Conservation (phyloP, 768 basidiomycete genomes). For the Pleurotus tuber-regium region DNA sequence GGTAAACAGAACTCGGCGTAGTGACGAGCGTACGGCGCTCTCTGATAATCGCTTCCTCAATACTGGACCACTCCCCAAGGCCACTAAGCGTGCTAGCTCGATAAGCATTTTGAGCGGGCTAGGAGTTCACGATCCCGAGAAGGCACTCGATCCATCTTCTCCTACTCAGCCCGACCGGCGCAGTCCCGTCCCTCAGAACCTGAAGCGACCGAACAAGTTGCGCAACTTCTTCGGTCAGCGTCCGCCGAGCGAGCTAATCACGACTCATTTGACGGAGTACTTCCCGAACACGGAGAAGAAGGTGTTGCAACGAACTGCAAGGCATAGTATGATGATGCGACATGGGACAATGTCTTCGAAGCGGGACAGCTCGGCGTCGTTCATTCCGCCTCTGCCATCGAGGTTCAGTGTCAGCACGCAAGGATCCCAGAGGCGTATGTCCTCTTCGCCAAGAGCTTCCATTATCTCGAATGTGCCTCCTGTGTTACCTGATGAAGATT, state of each 20-base stretch:
- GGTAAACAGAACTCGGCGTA: too few relatives aligned
- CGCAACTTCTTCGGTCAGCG: constrained; percentile 98
- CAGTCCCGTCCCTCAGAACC: constrained; percentile 20
- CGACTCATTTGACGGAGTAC: constrained; percentile 89
- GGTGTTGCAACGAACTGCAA: constrained; percentile 81
- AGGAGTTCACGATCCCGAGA: constrained; percentile 80
- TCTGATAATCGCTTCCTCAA: constrained; percentile 25
- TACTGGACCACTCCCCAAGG: constrained; percentile 35
- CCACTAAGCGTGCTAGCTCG: constrained; percentile 89
- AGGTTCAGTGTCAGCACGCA: constrained; percentile 65
- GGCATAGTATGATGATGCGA: constrained; percentile 84
- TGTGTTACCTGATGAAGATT: constrained; percentile 36
- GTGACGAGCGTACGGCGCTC: too few relatives aligned
- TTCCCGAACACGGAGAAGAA: constrained; percentile 95
- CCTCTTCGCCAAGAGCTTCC: constrained; percentile 46
- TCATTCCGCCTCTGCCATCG: constrained; percentile 45
- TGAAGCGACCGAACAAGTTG: constrained; percentile 66
- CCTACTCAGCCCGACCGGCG: constrained; percentile 35
- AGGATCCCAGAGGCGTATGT: constrained; percentile 40
- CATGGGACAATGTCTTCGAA: constrained; percentile 32
- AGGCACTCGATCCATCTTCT: constrained; percentile 54
- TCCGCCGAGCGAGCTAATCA: constrained; percentile 95
- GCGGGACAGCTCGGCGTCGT: constrained; percentile 52
- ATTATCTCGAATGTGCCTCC: constrained; percentile 37
- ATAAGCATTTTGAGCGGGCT: constrained; percentile 93